Percentiles rank a stretch among this genome's conserved stretches.
Conservation (phyloP, 1,284 basidiomycete species). For the Apiotrichum sp. region DNA sequence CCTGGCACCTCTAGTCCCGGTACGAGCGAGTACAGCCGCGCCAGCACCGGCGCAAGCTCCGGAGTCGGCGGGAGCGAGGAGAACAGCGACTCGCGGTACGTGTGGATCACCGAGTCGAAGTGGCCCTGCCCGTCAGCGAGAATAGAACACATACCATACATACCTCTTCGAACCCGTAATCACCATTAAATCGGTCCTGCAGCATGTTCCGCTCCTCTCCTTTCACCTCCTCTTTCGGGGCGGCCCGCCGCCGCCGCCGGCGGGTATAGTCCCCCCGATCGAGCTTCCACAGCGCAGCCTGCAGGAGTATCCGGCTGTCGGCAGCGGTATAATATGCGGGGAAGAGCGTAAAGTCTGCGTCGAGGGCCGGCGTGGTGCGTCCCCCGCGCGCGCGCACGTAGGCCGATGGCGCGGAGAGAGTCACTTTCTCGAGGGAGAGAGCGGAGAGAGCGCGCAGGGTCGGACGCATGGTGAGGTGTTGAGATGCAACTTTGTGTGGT, state of each 20-base stretch:
- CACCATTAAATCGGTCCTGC: slow-evolving; percentile 54
- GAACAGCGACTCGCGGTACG: slow-evolving; percentile 73
- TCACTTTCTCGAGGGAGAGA: neutral
- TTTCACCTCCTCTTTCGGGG: slow-evolving; percentile 46
- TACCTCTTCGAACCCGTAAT: slow-evolving; percentile 72
- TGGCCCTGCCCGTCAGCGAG: slow-evolving; percentile 55
- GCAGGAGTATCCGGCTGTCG: slow-evolving; percentile 59
- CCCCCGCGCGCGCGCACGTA: slow-evolving; percentile 8
- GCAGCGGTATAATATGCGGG: slow-evolving; percentile 34
- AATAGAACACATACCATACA: slow-evolving; percentile 9
- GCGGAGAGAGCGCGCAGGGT: neutral
- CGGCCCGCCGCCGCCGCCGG: slow-evolving; percentile 23
- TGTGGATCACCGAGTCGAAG: slow-evolving; percentile 76
- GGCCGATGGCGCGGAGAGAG: slow-evolving; percentile 2
- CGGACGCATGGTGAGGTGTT: neutral
- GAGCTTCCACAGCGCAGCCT: slow-evolving; percentile 59
- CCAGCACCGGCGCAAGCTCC: slow-evolving; percentile 49
- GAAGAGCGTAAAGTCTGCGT: slow-evolving; percentile 40
- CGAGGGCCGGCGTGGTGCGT: neutral
- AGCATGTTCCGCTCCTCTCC: slow-evolving; percentile 5
- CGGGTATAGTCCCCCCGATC: slow-evolving; percentile 48
- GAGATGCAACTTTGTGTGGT: neutral
- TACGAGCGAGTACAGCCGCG: slow-evolving; percentile 56
- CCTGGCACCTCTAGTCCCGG: slow-evolving; percentile 37
- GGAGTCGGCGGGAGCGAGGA: slow-evolving; percentile 55